Base-by-base conservation (phyloP, 2,329 filamentous ascomycete genomes). In the Fusarium scirpi region DNA sequence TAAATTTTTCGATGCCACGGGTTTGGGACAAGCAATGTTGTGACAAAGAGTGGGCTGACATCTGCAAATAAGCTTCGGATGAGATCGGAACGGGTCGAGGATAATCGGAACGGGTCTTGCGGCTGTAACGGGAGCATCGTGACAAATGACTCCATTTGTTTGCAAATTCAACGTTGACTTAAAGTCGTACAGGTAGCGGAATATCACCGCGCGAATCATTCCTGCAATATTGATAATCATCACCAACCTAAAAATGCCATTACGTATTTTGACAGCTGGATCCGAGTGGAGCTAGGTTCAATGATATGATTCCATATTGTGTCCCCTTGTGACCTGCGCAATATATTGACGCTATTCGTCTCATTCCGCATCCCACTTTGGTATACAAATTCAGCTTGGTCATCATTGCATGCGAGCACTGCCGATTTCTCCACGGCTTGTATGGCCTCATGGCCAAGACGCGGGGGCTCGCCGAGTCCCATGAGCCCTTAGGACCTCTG, bases 41-140 rank as follows among this genome's bases (percentile, higher is more conserved):
- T 76, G 74, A 76, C 74, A 75, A 55, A 75, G 16, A 75, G 48
- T 76, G 74, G 72, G 49, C 74, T 76, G 74, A 75, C 59, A 61
- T 45, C 12, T 32, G 18, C 40, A 30, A 62, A 52, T 30, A 65
- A 59, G 32, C 49, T 62, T 72, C 74, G 73, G 71, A 66, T 58
- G 56, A 72, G 71, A 52, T 70, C 73, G 69, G 71, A 52, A 70
- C 73, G 69, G 69, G 70, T 65, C 57, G 56, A 71, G 59, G 55
- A 75, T 64, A 49, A 38, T 62, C 73, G 73, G 73, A 67, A 71
- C 70, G 47, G 54, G 24, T 68, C 49, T 64, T 58, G 40, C 64
- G 65, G 66, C 24, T 69, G 30, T 27, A 66, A 69, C 66, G 65
- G 65, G 27, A 53, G 25, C 22, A 51, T 51, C 32, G 45, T 56